These are phyloP conservation scores for Wickerhamomyces queroliae DNA, from an alignment of 805 yeast genomes.

Conservation along the genomic window DNA sequence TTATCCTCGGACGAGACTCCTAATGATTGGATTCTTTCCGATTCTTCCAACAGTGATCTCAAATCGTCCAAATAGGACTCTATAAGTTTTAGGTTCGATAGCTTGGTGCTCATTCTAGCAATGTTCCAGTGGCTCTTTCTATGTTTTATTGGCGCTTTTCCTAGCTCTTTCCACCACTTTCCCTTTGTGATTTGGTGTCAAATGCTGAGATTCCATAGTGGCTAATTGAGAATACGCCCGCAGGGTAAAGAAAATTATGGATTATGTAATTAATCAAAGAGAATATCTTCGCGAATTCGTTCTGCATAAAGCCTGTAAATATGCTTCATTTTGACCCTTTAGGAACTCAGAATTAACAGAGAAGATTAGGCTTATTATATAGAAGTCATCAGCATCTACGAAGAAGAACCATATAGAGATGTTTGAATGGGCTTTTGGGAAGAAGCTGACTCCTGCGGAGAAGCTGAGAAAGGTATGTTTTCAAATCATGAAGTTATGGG, in stretches of 20 bases:
- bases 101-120: slow-evolving; percentile 9
- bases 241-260: no score
- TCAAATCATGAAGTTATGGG: no score
- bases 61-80: slow-evolving; percentile 24
- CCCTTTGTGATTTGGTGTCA: no score
- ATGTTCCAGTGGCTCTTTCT: slow-evolving; percentile 1
- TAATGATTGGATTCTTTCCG: slow-evolving; percentile 12
- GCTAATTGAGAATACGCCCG: no score
- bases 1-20: slow-evolving; percentile 12
- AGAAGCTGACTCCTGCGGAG: slow-evolving; percentile 91
- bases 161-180: no score
- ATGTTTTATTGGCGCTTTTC: no score
- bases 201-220: no score
- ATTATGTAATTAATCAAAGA: background rate
- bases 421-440: slow-evolving; percentile 95
- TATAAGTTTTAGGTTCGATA: slow-evolving; percentile 17
- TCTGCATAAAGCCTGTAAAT: background rate
- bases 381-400: no score
- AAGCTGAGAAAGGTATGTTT: slow-evolving; percentile 68
- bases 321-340: background rate
- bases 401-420: slow-evolving; percentile 47
- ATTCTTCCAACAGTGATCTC: slow-evolving; percentile 17
- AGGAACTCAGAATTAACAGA: background rate
- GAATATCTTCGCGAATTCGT: background rate
- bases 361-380: no score